Conservation (phyloP, 257 asterid genomes). For the Fraxinus cuspidata region DNA sequence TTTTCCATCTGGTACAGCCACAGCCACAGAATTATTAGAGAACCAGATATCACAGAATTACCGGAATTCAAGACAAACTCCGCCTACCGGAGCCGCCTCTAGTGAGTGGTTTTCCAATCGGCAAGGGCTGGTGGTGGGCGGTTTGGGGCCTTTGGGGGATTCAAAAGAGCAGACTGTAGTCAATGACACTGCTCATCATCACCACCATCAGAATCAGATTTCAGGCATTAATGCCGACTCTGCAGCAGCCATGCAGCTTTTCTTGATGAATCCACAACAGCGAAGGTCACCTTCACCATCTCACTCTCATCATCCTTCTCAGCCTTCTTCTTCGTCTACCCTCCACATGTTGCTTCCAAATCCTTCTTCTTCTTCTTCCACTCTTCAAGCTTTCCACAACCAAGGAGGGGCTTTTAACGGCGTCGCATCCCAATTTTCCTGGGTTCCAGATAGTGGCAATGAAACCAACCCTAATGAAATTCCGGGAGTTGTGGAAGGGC, state of each 20-base stretch:
- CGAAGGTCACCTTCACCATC: slow-evolving; percentile 72
- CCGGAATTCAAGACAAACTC: slow-evolving; percentile 39
- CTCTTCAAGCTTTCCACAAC: slow-evolving; percentile 45
- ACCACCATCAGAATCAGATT: slow-evolving; percentile 45
- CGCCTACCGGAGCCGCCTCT: slow-evolving; percentile 28
- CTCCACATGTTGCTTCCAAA: slow-evolving; percentile 81
- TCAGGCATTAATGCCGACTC: slow-evolving; percentile 55
- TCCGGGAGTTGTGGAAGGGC: slow-evolving; percentile 62
- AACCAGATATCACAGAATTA: slow-evolving; percentile 54
- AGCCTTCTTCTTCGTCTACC: slow-evolving; percentile 42
- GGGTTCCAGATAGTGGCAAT: slow-evolving; percentile 48
- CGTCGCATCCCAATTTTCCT: slow-evolving; percentile 47
- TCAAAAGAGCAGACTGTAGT: slow-evolving; percentile 31
- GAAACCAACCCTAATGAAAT: slow-evolving; percentile 54
- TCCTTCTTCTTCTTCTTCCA: slow-evolving; percentile 47
- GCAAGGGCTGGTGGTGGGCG: slow-evolving; percentile 52
- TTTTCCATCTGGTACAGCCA: slow-evolving; percentile 47
- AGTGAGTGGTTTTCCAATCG: slow-evolving; percentile 61
- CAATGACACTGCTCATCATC: slow-evolving; percentile 34
- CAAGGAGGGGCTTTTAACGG: slow-evolving; percentile 41
- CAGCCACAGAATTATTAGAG: slow-evolving; percentile 61
- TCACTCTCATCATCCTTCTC: slow-evolving; percentile 39
- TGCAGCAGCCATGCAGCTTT: slow-evolving; percentile 96
- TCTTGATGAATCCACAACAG: slow-evolving; percentile 73
- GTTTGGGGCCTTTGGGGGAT: slow-evolving; percentile 51